A percentile compares a stretch with the other conserved stretches of the same genome.
phyloP scores from a whole-genome alignment of 495 filamentous ascomycete genomes.

The Oidiodendron maius region DNA sequence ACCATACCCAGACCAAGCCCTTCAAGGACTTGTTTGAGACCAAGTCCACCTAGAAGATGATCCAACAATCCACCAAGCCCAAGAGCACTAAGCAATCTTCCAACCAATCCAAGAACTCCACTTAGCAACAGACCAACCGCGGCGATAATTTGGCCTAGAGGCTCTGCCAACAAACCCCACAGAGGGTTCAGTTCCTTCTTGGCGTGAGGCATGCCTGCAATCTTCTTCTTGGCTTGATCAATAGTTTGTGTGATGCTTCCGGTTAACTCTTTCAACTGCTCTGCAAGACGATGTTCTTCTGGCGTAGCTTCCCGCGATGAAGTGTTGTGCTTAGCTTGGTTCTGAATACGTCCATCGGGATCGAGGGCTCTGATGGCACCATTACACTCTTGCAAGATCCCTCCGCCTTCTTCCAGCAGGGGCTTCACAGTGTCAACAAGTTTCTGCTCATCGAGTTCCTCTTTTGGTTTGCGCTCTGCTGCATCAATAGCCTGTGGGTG shows the following conservation, averaged over 20 bases:
- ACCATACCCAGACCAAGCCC: slow-evolving; percentile 65
- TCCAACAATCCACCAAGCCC: slow-evolving; percentile 77
- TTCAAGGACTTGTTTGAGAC: slow-evolving; percentile 70
- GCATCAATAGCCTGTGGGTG: slow-evolving; percentile 63
- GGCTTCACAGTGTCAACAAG: slow-evolving; percentile 82
- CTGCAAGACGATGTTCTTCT: slow-evolving; percentile 81
- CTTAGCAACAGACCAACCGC: slow-evolving; percentile 79
- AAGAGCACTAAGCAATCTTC: slow-evolving; percentile 66
- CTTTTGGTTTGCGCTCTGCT: slow-evolving; percentile 78
- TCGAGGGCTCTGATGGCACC: slow-evolving; percentile 87
- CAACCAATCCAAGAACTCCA: slow-evolving; percentile 79
- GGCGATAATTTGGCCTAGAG: slow-evolving; percentile 87
- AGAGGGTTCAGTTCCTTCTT: slow-evolving; percentile 92
- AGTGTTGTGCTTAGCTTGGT: slow-evolving; percentile 80
- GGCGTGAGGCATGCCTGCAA: slow-evolving; percentile 85
- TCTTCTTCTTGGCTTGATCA: slow-evolving; percentile 77
- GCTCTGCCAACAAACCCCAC: slow-evolving; percentile 76
- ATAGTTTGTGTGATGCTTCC: slow-evolving; percentile 65
- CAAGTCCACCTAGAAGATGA: slow-evolving; percentile 72
- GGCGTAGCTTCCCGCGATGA: slow-evolving; percentile 76
- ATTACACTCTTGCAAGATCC: slow-evolving; percentile 81
- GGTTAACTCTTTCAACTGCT: slow-evolving; percentile 70
- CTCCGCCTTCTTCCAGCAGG: slow-evolving; percentile 75
- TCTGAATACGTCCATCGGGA: slow-evolving; percentile 77
- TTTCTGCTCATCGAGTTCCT: slow-evolving; percentile 86